phyloP scores from a whole-genome alignment of 1,139 yeast genomes.

The Candida pseudocylindracea region DNA sequence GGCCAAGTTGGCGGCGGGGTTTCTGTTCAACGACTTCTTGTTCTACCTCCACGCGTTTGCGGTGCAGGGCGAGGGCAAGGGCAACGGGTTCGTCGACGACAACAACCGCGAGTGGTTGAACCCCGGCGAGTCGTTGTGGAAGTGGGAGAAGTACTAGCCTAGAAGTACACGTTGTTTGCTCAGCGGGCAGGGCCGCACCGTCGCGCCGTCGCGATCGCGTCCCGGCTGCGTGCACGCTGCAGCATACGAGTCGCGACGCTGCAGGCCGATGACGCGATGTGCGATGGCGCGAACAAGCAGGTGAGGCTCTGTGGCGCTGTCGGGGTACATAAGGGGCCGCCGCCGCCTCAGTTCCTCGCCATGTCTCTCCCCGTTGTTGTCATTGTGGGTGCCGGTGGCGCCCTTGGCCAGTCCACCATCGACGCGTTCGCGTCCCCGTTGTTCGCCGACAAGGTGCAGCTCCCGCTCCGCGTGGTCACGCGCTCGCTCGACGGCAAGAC shows the following conservation, averaged over 20 bases:
- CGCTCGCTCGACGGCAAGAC: conserved; percentile 14
- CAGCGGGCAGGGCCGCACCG: no score
- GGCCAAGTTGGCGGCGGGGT: conserved; percentile 11
- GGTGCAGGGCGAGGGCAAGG: conserved; percentile 3
- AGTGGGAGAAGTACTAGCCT: conserved; percentile 15
- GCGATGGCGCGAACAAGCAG: no score
- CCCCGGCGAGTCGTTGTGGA: conserved; percentile 28
- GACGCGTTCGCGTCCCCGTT: conserved; percentile 19
- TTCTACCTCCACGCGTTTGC: conserved; percentile 3
- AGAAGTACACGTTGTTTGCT: no score
- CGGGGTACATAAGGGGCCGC: no score
- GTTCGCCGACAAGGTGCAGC: conserved; percentile 17
- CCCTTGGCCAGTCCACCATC: conserved; percentile 23
- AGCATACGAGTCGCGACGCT: no score
- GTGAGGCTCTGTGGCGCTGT: no score
- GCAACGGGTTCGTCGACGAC: conserved; percentile 1
- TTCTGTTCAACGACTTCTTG: conserved; percentile 7
- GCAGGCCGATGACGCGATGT: no score
- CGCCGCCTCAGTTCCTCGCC: no score
- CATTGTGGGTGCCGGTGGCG: conserved; percentile 28
- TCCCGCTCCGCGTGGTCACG: conserved; percentile 30
- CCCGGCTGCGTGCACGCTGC: no score
- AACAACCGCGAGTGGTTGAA: conserved; percentile 28
- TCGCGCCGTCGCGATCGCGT: no score
- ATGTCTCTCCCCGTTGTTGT: conserved; percentile 14